A percentile compares a stretch with the other conserved stretches of the same genome.
Conservation (phyloP, 805 yeast genomes). For the Candida ovalis region DNA sequence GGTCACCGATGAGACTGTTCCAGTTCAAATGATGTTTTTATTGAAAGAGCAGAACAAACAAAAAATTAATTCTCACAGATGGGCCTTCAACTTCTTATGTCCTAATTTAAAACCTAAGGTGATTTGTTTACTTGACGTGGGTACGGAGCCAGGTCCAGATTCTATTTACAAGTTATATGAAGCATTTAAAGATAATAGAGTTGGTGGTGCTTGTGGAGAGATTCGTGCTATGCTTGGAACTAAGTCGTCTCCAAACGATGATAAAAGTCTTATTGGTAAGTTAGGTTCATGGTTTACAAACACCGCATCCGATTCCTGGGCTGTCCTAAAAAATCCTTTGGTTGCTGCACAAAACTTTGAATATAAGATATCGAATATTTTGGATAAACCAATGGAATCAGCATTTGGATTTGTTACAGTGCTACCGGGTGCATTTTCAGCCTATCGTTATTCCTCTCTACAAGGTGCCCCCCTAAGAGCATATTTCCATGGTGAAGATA, state of each 20-base stretch:
- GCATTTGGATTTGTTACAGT: constrained; percentile 92
- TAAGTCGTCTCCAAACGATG: constrained; percentile 30
- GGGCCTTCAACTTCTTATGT: constrained; percentile 92
- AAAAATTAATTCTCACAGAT: constrained; percentile 91
- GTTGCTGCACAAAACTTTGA: constrained; percentile 97
- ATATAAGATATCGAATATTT: constrained; percentile 88
- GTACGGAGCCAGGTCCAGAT: constrained; percentile 85
- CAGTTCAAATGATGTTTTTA: constrained; percentile 84
- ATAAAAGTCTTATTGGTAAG: constrained; percentile 20
- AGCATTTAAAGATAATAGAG: constrained; percentile 71
- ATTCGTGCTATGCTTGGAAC: constrained; percentile 63
- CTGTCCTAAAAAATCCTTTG: constrained; percentile 63
- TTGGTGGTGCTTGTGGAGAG: constrained; percentile 98
- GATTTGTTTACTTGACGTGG: constrained; percentile 84
- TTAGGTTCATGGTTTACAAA: constrained; percentile 43
- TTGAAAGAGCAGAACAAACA: constrained; percentile 84
- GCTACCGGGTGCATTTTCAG: constrained; percentile 94
- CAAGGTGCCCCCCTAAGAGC: constrained; percentile 78
- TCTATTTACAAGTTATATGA: constrained; percentile 89
- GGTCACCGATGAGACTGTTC: constrained; percentile 58
- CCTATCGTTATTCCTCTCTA: constrained; percentile 81
- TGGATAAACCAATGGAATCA: constrained; percentile 93
- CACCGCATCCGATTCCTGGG: constrained; percentile 37
- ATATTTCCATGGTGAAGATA: constrained; percentile 90
- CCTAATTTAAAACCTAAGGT: constrained; percentile 78